A percentile compares a stretch with the other conserved stretches of the same genome.
phyloP scores from a whole-genome alignment of 768 basidiomycete genomes.

The Suillus occidentalis region DNA sequence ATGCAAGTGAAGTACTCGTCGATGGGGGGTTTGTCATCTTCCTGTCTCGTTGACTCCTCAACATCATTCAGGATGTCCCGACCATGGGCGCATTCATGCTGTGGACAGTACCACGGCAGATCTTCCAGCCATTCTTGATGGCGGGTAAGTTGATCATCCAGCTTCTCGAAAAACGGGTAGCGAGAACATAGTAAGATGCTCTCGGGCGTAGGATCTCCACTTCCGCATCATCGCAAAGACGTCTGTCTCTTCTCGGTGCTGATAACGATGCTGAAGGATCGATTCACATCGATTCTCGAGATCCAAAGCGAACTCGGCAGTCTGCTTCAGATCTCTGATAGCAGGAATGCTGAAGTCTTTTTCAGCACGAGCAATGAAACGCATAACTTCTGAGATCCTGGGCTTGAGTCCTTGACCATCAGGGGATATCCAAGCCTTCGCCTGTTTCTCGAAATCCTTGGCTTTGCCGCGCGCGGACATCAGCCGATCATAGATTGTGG shows the following conservation, averaged over 20 bases:
- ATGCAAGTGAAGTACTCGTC: constrained; percentile 89
- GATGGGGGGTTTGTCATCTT: constrained; percentile 75
- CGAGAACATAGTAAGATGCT: constrained; percentile 71
- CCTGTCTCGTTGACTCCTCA: constrained; percentile 67
- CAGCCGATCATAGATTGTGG: constrained; percentile 63
- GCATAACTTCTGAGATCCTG: constrained; percentile 65
- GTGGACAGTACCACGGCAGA: constrained; percentile 76
- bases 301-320: constrained; percentile 75
- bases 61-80: constrained; percentile 73
- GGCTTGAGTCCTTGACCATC: constrained; percentile 58
- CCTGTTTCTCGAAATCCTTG: constrained; percentile 78
- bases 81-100: constrained; percentile 65
- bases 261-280: constrained; percentile 65
- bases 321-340: constrained; percentile 63
- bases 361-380: constrained; percentile 68
- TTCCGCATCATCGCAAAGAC: constrained; percentile 70
- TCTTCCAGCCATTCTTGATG: constrained; percentile 75
- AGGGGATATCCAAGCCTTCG: constrained; percentile 64
- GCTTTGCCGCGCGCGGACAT: constrained; percentile 66
- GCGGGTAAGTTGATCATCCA: constrained; percentile 63
- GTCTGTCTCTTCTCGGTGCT: constrained; percentile 54
- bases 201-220: constrained; percentile 72
- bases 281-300: constrained; percentile 75
- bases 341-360: constrained; percentile 75
- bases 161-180: constrained; percentile 73